A percentile compares a stretch with the other conserved stretches of the same genome.
phyloP scores from a whole-genome alignment of 441 rosid species.

The Pelargonium fulgidum region DNA sequence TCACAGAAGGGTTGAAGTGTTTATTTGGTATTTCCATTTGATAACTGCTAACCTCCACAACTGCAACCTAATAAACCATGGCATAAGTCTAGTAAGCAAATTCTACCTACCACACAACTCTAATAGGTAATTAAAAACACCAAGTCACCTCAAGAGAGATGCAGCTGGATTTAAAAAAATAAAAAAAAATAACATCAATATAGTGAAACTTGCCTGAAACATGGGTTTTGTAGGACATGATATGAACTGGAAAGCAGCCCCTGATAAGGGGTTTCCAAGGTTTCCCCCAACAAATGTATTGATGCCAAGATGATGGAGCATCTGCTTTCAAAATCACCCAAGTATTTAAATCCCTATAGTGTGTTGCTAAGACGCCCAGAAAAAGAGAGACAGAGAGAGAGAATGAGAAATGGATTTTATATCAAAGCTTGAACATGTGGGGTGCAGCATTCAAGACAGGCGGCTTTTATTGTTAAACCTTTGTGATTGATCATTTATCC shows the following conservation, averaged over 20 bases:
- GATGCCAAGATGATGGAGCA: conserved; percentile 29
- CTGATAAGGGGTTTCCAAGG: conserved; percentile 33
- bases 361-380: not conserved
- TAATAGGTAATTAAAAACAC: not conserved
- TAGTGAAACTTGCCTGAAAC: conserved; percentile 22
- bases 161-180: too few relatives aligned
- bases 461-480: not conserved
- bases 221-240: conserved; percentile 17
- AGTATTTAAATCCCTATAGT: conserved; percentile 1
- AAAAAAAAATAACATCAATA: conserved; percentile 5
- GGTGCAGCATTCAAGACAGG: not conserved
- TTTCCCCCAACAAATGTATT: conserved; percentile 30
- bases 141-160: too few relatives aligned
- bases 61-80: conserved; percentile 24
- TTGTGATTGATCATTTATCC: not conserved
- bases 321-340: conserved; percentile 19
- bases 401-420: not conserved
- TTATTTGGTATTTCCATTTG: conserved; percentile 31
- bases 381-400: too few relatives aligned
- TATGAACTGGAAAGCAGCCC: conserved; percentile 20
- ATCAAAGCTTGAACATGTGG: not conserved
- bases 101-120: not conserved
- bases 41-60: conserved; percentile 35
- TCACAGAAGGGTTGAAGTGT: conserved; percentile 28
- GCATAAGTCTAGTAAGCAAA: not conserved